Conservation (phyloP, 768 basidiomycete genomes). For the Phylloporus rhodoxanthus region DNA sequence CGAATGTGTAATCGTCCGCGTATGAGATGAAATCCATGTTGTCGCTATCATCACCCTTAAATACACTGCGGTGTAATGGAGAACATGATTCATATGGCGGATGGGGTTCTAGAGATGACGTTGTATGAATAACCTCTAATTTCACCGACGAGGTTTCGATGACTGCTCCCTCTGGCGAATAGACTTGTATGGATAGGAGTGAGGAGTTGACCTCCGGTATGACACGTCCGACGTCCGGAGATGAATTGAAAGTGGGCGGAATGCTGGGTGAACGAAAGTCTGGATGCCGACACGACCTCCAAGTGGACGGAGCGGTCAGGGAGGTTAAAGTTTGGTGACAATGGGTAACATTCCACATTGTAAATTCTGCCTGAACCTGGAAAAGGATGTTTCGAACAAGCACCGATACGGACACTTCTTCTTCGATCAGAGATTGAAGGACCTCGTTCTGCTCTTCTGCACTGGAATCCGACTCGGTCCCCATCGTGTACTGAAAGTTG, state of each 20-base stretch:
- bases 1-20: constrained; percentile 54
- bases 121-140: constrained; percentile 13
- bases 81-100: constrained; percentile 55
- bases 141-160: constrained; percentile 6
- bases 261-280: constrained; percentile 5
- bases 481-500: neutral
- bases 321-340: constrained; percentile 12
- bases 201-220: neutral
- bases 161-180: constrained; percentile 14
- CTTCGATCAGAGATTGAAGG: constrained; percentile 3
- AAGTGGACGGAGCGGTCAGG: constrained; percentile 14
- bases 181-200: constrained; percentile 9
- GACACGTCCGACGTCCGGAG: neutral
- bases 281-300: constrained; percentile 10
- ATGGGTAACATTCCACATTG: constrained; percentile 13
- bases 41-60: constrained; percentile 53
- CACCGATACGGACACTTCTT: neutral
- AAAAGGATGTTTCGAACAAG: constrained; percentile 16
- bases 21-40: constrained; percentile 58
- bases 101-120: constrained; percentile 20
- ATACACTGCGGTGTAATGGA: constrained; percentile 42
- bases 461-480: constrained; percentile 5
- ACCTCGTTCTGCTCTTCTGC: constrained; percentile 9
- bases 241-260: neutral
- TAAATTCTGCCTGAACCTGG: constrained; percentile 24